A percentile compares a stretch with the other conserved stretches of the same genome.
phyloP scores from a whole-genome alignment of 73 alveolate genomes.

The Symbiodinium natans region DNA sequence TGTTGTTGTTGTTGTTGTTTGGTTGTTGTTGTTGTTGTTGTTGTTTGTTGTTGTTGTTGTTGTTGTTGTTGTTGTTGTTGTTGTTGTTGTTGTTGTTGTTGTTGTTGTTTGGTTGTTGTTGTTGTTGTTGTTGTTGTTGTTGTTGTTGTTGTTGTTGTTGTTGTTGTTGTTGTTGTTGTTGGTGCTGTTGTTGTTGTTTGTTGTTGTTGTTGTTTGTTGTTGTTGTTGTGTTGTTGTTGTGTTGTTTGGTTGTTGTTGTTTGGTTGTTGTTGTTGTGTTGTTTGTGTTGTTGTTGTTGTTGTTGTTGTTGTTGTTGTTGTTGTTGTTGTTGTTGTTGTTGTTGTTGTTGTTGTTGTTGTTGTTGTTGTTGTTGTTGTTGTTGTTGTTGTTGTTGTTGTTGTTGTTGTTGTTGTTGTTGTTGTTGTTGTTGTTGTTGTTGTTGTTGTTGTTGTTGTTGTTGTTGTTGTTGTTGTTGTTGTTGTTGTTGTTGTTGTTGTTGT shows the following conservation, averaged over 20 bases:
- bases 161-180: not conserved
- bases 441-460: constrained; percentile 2
- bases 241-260: no score
- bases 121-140: not conserved
- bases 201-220: no score
- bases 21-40: no score
- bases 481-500: not conserved
- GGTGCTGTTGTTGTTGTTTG: no score
- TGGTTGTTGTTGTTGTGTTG: no score
- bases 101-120: no score
- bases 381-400: not conserved
- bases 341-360: constrained; percentile 1
- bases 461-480: not conserved
- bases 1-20: no score
- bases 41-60: no score
- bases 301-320: not conserved
- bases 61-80: not conserved
- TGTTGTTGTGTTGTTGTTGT: no score
- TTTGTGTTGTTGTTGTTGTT: no score
- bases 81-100: not conserved
- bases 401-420: not conserved
- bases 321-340: constrained; percentile 3
- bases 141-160: not conserved
- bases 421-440: not conserved
- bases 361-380: not conserved